Percentiles rank a stretch among this genome's conserved stretches.
phyloP scores from a whole-genome alignment of 345 rosid species.

The Lepidium sativum region DNA sequence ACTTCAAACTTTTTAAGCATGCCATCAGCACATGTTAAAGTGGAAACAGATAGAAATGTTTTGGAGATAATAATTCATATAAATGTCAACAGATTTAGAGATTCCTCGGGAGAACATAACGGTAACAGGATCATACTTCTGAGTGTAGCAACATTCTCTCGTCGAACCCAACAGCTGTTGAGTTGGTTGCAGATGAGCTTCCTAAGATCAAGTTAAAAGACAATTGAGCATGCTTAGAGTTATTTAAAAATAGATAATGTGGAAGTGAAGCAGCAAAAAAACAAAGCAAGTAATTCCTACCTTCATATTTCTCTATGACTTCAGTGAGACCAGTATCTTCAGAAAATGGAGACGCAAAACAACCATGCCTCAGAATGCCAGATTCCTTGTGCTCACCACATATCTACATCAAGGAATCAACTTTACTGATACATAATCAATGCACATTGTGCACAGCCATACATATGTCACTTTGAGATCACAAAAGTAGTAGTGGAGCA shows the following conservation, averaged over 20 bases:
- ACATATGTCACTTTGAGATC: neutral
- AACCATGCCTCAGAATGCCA: conserved; percentile 71
- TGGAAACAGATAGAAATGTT: conserved; percentile 10
- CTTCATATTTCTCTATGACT: conserved; percentile 33
- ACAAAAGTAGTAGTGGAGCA: neutral
- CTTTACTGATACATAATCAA: conserved; percentile 8
- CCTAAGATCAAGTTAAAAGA: conserved; percentile 11
- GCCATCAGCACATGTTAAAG: conserved; percentile 26
- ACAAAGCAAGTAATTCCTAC: conserved; percentile 9
- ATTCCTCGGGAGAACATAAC: conserved; percentile 14
- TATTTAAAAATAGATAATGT: neutral
- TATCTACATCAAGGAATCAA: conserved; percentile 42
- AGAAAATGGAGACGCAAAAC: conserved; percentile 49
- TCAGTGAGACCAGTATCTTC: conserved; percentile 35
- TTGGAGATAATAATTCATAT: neutral
- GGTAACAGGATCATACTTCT: conserved; percentile 53
- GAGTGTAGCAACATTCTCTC: conserved; percentile 94
- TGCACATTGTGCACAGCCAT: neutral
- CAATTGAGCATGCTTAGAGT: neutral
- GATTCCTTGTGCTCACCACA: conserved; percentile 91
- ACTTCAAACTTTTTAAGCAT: conserved; percentile 62
- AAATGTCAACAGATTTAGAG: neutral
- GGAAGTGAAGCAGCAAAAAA: neutral
- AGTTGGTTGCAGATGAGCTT: conserved; percentile 30
- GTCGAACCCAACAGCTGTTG: conserved; percentile 82